A percentile compares a stretch with the other conserved stretches of the same genome.
These are phyloP conservation scores for Nematodospora anomalae DNA, from an alignment of 1,139 yeast genomes.

Conservation along the genomic window DNA sequence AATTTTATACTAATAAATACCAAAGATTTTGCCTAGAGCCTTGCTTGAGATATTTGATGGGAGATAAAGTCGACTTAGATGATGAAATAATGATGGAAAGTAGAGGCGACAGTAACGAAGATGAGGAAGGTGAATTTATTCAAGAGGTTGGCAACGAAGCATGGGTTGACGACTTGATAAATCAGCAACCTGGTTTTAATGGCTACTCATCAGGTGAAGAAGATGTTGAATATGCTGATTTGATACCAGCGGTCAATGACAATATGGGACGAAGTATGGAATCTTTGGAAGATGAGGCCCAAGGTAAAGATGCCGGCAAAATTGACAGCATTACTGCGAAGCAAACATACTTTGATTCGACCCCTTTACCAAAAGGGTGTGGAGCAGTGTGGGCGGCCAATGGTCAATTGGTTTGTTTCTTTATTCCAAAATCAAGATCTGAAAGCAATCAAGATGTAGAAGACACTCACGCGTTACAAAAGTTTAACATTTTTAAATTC, in stretches of 20 bases:
- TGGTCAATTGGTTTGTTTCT: conserved; percentile 81
- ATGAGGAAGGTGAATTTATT: conserved; percentile 20
- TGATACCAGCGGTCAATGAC: conserved; percentile 22
- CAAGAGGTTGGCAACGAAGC: conserved; percentile 43
- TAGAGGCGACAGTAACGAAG: conserved; percentile 22
- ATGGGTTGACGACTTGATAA: conserved; percentile 47
- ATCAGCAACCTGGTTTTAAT: conserved; percentile 32
- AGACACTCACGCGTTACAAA: conserved; percentile 29
- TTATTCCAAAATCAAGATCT: conserved; percentile 52
- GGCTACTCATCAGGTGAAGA: conserved; percentile 29
- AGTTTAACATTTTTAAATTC: conserved; percentile 38
- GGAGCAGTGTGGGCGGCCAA: conserved; percentile 86
- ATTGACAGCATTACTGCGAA: conserved; percentile 8
- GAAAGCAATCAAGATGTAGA: conserved; percentile 21
- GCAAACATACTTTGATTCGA: conserved; percentile 58
- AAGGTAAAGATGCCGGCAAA: conserved; percentile 14
- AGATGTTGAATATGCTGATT: conserved; percentile 31
- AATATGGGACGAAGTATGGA: conserved; percentile 2
- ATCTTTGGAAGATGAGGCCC: conserved; percentile 10
- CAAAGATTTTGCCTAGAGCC: conserved; percentile 77
- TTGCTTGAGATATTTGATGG: conserved; percentile 73
- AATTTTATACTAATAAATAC: conserved; percentile 52
- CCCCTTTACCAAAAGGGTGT: conserved; percentile 91
- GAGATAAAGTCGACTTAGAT: conserved; percentile 67
- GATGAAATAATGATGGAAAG: conserved; percentile 30